A percentile compares a stretch with the other conserved stretches of the same genome.
phyloP scores from a whole-genome alignment of 2,329 filamentous ascomycete species.

The Elsinoe necatrix region DNA sequence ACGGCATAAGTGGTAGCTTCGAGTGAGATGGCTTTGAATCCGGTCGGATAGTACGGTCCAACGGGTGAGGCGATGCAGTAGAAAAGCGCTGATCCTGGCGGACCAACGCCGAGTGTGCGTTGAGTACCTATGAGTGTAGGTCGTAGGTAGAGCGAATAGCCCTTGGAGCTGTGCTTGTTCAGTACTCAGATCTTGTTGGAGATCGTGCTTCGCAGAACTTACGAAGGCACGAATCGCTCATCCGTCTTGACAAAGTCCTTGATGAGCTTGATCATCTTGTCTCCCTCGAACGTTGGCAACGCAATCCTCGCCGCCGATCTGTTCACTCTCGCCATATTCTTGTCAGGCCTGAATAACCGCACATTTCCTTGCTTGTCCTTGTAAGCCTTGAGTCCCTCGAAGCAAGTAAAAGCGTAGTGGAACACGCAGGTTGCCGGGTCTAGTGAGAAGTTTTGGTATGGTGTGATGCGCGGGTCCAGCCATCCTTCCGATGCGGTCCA shows the following conservation, averaged over 20 bases:
- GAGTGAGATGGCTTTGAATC: slow-evolving; percentile 92
- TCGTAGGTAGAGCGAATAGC: slow-evolving; percentile 91
- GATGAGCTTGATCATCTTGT: slow-evolving; percentile 72
- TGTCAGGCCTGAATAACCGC: slow-evolving; percentile 85
- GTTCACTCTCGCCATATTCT: slow-evolving; percentile 94
- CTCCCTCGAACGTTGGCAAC: slow-evolving; percentile 72
- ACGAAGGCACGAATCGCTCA: slow-evolving; percentile 78
- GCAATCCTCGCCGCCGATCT: slow-evolving; percentile 86
- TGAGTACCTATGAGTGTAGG: slow-evolving; percentile 98
- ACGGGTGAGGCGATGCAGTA: slow-evolving; percentile 95
- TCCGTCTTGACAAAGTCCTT: slow-evolving; percentile 72
- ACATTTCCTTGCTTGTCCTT: slow-evolving; percentile 72
- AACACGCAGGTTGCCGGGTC: slow-evolving; percentile 96
- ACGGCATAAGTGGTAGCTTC: slow-evolving; percentile 96
- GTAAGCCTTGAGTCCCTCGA: slow-evolving; percentile 99
- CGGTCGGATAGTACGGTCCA: slow-evolving; percentile 94
- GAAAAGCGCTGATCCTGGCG: slow-evolving; percentile 84
- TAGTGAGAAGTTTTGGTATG: slow-evolving; percentile 94
- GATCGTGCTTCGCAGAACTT: slow-evolving; percentile 29
- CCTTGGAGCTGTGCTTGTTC: slow-evolving; percentile 44
- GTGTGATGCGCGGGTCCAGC: slow-evolving; percentile 72
- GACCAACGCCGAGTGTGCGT: slow-evolving; percentile 80
- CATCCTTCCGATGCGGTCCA: slow-evolving; percentile 84
- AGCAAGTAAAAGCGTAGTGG: slow-evolving; percentile 97
- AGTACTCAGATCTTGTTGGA: neutral